A percentile compares a stretch with the other conserved stretches of the same genome.
Conservation (phyloP, 2,329 filamentous ascomycete genomes). For the Fonsecaea pedrosoi region DNA sequence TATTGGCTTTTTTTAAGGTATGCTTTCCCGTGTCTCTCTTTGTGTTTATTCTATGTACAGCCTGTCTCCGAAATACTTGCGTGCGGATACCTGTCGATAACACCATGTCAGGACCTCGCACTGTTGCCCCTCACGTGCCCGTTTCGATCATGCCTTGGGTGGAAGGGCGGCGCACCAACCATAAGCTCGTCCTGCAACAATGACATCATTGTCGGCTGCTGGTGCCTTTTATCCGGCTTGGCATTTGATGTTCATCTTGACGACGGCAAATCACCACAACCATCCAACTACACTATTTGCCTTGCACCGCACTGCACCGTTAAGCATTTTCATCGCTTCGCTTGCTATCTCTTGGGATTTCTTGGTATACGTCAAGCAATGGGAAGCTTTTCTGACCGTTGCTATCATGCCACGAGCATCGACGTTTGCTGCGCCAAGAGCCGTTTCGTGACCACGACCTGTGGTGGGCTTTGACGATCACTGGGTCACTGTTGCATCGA, state of each 20-base stretch:
- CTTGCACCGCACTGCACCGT: background rate
- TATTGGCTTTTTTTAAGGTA: background rate
- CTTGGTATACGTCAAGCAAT: slow-evolving; percentile 1
- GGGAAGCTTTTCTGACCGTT: background rate
- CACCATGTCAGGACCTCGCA: too few species aligned
- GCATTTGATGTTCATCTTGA: background rate
- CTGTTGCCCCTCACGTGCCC: too few species aligned
- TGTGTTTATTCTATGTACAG: too few species aligned
- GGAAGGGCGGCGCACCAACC: background rate
- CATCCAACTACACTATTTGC: background rate
- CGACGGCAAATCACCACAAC: background rate
- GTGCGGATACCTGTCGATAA: too few species aligned
- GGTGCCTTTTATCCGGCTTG: background rate
- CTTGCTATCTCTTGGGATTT: background rate
- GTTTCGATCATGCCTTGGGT: too few species aligned
- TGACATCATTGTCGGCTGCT: background rate
- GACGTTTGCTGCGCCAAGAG: background rate
- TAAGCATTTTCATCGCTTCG: background rate
- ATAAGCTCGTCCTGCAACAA: background rate
- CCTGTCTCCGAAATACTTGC: too few species aligned
- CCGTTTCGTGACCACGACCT: background rate
- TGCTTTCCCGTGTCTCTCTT: too few species aligned
- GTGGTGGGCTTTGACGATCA: background rate
- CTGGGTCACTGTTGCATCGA: background rate
- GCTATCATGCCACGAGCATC: background rate